Base-by-base conservation (phyloP, 805 yeast species). In the Yamadazyma sp. region DNA sequence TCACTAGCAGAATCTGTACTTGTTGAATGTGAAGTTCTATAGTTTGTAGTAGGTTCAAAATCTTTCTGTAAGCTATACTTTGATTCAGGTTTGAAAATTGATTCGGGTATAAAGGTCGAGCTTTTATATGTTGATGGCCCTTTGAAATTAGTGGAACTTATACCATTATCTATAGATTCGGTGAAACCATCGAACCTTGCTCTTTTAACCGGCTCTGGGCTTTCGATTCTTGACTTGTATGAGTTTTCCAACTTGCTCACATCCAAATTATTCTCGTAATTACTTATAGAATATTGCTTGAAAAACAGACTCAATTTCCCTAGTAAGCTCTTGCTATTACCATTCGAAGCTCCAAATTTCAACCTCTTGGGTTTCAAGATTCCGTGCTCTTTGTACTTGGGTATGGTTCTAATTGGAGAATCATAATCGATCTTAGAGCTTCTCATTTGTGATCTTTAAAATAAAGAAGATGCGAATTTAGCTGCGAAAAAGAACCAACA, bases 301-400 rank as follows among this genome's bases (percentile, higher is more conserved):
- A 44, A 44, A 14, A 41, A 36, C n/a, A 15, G 26, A 14, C 31
- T 36, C 10, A 44, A 35, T 31, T 32, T 38, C 11, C 28, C 24
- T 8, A 44, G 15, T 8, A 44, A 21, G 5, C 45, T 39, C 13
- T 31, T 34, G 5, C 12, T 14, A n/a, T 14, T 17, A 15, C 7
- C 14, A 20, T 27, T 34, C 14, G 25, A 3, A 5, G 30, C 7
- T 7, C 31, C 31, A 23, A 10, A 23, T 7, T 15, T 26, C 15
- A 34, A 15, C 14, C 14, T 23, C 15, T 34, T 32, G 3, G 43
- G 48, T 23, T 44, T 44, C 4, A 44, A 22, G 5, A 44, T 44
- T 7, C 47, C 47, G 27, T 41, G 19, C 7, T 39, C 39, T 16
- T n/a, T 32, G n/a, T 32, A 26, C 13, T 23, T 23, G 11, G 28